Percentiles rank a stretch among this genome's conserved stretches.
Evolutionary conservation across 441 rosid genomes (phyloP).

Genomic region (Mallotus japonicus): DNA sequence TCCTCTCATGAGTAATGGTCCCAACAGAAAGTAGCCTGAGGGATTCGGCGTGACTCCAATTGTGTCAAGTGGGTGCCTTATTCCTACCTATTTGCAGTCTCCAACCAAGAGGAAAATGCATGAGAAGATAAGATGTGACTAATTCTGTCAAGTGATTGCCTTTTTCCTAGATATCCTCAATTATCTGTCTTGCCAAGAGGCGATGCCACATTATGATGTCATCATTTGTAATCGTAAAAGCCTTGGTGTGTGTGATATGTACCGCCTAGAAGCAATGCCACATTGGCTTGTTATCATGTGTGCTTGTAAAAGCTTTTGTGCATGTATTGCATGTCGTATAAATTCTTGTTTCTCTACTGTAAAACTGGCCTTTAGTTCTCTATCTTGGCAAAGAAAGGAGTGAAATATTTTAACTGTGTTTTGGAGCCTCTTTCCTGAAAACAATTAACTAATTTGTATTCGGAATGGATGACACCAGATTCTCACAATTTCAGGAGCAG

Average conservation of each 20-base stretch:
- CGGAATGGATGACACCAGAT: no score
- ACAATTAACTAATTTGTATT: no score
- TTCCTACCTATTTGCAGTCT: not conserved
- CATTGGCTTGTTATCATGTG: not conserved
- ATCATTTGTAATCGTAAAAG: not conserved
- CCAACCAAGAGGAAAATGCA: not conserved
- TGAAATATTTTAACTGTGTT: not conserved
- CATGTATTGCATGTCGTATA: constrained; percentile 6
- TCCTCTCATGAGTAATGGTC: constrained; percentile 32
- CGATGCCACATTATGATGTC: not conserved
- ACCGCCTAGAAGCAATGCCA: not conserved
- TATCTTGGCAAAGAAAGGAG: not conserved
- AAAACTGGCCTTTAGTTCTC: not conserved
- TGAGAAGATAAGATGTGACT: not conserved
- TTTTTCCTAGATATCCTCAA: not conserved
- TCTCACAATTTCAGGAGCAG: not conserved
- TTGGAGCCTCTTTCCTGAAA: not conserved
- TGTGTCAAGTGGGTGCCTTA: not conserved
- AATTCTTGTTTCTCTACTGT: not conserved
- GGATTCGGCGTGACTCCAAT: not conserved
- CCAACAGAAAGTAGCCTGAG: not conserved
- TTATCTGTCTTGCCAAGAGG: not conserved
- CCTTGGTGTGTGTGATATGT: not conserved
- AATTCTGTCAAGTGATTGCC: constrained; percentile 2
- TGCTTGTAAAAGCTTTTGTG: not conserved